Evolutionary conservation across 495 filamentous ascomycete species (phyloP).

Genomic region (Collariella sp.): DNA sequence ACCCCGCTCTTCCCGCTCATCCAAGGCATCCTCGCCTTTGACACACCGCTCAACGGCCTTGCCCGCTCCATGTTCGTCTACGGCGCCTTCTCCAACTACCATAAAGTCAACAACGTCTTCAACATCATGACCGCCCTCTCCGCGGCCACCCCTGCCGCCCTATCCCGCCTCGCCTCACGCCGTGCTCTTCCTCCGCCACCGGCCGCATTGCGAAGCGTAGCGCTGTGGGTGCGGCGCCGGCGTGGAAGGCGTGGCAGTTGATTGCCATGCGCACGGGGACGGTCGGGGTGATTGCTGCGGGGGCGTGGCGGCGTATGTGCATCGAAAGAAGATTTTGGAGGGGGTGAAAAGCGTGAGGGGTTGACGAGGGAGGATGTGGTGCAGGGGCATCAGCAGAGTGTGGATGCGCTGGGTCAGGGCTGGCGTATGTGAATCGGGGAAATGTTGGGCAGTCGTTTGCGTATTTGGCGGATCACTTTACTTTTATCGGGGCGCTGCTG

Average conservation of each 20-base stretch:
- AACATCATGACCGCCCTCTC: constrained; percentile 55
- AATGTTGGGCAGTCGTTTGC: constrained; percentile 41
- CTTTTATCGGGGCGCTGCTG: constrained; percentile 39
- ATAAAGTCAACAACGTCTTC: constrained; percentile 66
- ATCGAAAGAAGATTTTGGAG: constrained; percentile 62
- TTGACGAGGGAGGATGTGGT: constrained; percentile 32
- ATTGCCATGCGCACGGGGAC: constrained; percentile 80
- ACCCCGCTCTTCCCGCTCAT: constrained; percentile 54
- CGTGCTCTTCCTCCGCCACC: constrained; percentile 24
- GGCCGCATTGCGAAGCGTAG: constrained; percentile 34
- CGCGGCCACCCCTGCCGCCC: constrained; percentile 37
- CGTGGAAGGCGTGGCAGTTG: constrained; percentile 64
- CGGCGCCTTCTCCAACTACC: constrained; percentile 81
- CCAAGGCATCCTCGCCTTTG: constrained; percentile 81
- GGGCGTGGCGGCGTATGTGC: constrained; percentile 76
- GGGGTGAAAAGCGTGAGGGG: constrained; percentile 37
- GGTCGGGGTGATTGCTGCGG: constrained; percentile 78
- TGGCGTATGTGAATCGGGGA: constrained; percentile 42
- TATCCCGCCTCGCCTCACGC: constrained; percentile 42
- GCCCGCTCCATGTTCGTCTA: constrained; percentile 83
- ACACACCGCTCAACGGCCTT: constrained; percentile 89
- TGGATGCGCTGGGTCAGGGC: constrained; percentile 42
- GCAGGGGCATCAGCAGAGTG: constrained; percentile 35
- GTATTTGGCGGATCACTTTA: constrained; percentile 41
- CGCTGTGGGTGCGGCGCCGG: constrained; percentile 26